phyloP scores from a whole-genome alignment of 2,329 filamentous ascomycete genomes.

The Alternaria sp. region DNA sequence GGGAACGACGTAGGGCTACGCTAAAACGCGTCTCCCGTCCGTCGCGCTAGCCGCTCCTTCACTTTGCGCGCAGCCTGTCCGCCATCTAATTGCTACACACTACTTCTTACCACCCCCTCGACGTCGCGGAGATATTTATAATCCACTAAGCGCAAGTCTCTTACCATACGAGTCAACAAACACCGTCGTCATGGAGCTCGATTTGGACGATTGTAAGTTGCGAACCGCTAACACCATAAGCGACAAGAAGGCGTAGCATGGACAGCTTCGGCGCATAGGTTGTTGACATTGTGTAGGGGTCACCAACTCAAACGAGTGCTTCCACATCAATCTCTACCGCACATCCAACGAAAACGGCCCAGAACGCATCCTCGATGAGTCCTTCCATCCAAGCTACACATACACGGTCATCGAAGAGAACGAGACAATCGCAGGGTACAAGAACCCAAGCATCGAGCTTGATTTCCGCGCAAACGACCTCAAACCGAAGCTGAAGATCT shows the following conservation, averaged over 20 bases:
- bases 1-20: slow-evolving; percentile 34
- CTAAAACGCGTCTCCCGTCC: slow-evolving; percentile 33
- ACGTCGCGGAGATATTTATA: background rate
- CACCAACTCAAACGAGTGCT: slow-evolving; percentile 49
- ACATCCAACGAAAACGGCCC: slow-evolving; percentile 29
- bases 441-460: slow-evolving; percentile 77
- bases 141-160: background rate
- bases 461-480: slow-evolving; percentile 77
- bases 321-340: slow-evolving; percentile 51
- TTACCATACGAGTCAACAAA: background rate
- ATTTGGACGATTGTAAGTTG: slow-evolving; percentile 45
- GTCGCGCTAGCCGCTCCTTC: slow-evolving; percentile 31
- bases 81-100: slow-evolving; percentile 4
- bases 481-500: slow-evolving; percentile 75
- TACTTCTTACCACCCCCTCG: slow-evolving; percentile 5
- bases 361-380: slow-evolving; percentile 61
- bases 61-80: slow-evolving; percentile 20
- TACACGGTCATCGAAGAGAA: slow-evolving; percentile 95
- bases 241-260: slow-evolving; percentile 2
- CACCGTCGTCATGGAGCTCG: slow-evolving; percentile 35
- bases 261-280: background rate
- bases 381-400: slow-evolving; percentile 86
- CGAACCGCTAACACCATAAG: background rate
- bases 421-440: slow-evolving; percentile 90
- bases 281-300: slow-evolving; percentile 37